Base-by-base conservation (phyloP, 352 stramenopile species). In the Phytophthora multivora region DNA sequence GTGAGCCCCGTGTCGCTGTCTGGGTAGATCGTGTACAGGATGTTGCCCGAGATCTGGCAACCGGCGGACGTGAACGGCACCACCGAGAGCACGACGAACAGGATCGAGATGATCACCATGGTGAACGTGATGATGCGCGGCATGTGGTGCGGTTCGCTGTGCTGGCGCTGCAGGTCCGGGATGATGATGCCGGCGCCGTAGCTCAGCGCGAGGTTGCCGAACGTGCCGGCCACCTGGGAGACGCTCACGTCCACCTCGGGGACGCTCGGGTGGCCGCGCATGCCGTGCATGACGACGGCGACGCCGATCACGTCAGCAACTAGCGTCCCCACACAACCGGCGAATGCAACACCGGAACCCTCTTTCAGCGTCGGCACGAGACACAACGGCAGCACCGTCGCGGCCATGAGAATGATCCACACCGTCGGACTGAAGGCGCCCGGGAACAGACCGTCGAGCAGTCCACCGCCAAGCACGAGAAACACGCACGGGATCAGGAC, bases 21-120 rank as follows among this genome's bases (percentile, higher is more conserved):
- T 16, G 71, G 77, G 54, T 80, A 83, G 42, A 73, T 71, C 18
- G 63, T 72, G 63, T 83, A 87, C 26, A 87, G 63, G 26, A 87
- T 63, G 63, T 86, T 86, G 47, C 75, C 72, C 18, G 75, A 75
- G 54, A 85, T 82, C 66, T 86, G 77, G 62, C 77, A 85, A 9
- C 77, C 77, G 4, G 80, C 67, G 1, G 67, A 75, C 23, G 71
- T 78, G 52, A 78, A 81, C 8, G 73, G 76, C 3, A 69, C 58
- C 5, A 63, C 56, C 7, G 75, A 63, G 7, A 81, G 51, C 42
- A 73, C 47, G 15, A 77, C 26, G 39, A 80, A 80, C 15, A 80
- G 41, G 2, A 54, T 36, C 16, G 73, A 80, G 28, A 80, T 53
- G 35, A 75, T 77, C 2, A 66, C 40, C 48, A 70, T 54, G 21